Percentiles rank a stretch among this genome's conserved stretches.
Evolutionary conservation across 148 eudicot genomes (phyloP).

Genomic region (Agrostemma githago): DNA sequence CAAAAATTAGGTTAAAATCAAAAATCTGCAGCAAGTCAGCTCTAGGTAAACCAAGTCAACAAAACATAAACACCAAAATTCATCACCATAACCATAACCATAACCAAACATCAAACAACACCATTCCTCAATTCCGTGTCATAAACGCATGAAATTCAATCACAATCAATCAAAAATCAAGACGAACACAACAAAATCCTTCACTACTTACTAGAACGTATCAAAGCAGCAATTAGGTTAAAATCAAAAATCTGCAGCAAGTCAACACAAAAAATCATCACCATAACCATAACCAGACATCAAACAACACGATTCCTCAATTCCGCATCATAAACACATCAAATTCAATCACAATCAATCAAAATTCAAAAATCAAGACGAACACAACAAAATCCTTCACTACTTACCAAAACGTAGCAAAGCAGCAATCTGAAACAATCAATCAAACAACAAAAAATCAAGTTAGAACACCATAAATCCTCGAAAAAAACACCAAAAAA

Average conservation of each 20-base stretch:
- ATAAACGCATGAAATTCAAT: no score
- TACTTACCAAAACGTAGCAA: conserved; percentile 50
- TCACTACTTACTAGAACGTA: no score
- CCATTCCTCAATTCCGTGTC: no score
- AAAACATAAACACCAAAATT: background rate
- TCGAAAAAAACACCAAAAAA: background rate
- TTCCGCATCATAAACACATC: background rate
- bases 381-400: no score
- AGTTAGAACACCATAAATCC: background rate
- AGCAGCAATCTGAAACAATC: conserved; percentile 3
- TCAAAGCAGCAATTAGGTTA: no score
- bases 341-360: background rate
- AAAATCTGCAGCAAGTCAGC: conserved; percentile 15
- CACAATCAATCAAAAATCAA: no score
- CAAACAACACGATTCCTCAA: no score
- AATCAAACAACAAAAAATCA: background rate
- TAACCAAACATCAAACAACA: background rate
- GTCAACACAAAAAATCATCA: background rate
- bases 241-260: background rate
- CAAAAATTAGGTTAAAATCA: no score
- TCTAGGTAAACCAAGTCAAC: conserved; percentile 17
- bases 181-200: no score
- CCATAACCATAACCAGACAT: no score
- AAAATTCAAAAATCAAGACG: conserved; percentile 1
- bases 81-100: background rate